Percentiles rank a stretch among this genome's conserved stretches.
Conservation (phyloP, 805 yeast genomes). For the Hanseniaspora thailandica region DNA sequence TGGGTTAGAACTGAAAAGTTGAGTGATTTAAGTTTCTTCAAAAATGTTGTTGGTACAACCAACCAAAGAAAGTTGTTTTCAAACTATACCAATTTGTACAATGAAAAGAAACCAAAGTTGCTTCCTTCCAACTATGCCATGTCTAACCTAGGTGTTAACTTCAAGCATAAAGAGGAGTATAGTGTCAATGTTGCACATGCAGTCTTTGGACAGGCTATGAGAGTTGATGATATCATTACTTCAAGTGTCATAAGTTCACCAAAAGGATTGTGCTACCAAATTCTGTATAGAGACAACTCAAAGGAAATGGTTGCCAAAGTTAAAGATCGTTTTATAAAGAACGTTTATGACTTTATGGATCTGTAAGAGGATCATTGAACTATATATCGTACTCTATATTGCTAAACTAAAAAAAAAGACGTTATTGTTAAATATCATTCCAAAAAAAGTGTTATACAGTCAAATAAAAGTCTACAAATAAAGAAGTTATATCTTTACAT, state of each 20-base stretch:
- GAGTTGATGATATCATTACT: conserved; percentile 5
- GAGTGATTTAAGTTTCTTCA: background rate
- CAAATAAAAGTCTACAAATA: too few species aligned
- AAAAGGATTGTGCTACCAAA: background rate
- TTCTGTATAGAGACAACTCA: background rate
- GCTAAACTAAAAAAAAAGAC: too few species aligned
- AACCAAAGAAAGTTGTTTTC: background rate
- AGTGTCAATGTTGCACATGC: background rate
- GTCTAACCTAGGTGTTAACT: conserved; percentile 7
- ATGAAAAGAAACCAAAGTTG: background rate
- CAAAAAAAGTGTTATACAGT: too few species aligned
- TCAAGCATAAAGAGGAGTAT: background rate
- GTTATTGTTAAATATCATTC: too few species aligned
- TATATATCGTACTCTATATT: too few species aligned
- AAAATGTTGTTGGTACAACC: background rate
- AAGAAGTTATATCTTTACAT: too few species aligned
- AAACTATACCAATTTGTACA: background rate
- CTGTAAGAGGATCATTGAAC: background rate
- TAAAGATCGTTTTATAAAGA: background rate
- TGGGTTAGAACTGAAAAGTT: background rate
- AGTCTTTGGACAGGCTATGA: conserved; percentile 9
- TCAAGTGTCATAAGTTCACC: background rate
- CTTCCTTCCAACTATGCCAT: background rate
- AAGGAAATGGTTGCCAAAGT: background rate
- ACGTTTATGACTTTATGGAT: background rate